Evolutionary conservation across 2,329 filamentous ascomycete genomes (phyloP).

Genomic region (Penicillium sp.): DNA sequence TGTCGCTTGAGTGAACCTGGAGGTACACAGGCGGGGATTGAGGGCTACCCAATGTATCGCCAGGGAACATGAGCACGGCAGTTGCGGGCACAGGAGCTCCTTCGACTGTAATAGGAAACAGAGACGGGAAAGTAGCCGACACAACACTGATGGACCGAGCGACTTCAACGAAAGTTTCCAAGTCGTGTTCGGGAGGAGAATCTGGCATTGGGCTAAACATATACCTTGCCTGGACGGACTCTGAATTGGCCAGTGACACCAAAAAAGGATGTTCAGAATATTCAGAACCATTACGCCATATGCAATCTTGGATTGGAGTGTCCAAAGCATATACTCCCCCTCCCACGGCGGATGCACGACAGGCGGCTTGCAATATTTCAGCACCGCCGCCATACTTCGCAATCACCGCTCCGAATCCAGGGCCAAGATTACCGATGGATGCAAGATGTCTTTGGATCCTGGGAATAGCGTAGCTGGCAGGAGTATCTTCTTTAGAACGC

Average conservation of each 20-base stretch:
- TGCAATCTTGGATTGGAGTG: slow-evolving; percentile 56
- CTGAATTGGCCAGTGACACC: slow-evolving; percentile 39
- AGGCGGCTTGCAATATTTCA: slow-evolving; percentile 87
- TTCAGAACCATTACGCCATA: slow-evolving; percentile 10
- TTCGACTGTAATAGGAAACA: slow-evolving; percentile 73
- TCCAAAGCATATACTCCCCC: slow-evolving; percentile 87
- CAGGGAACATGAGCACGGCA: slow-evolving; percentile 47
- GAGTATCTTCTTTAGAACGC: slow-evolving; percentile 53
- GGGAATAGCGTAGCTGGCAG: slow-evolving; percentile 67
- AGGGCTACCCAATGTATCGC: slow-evolving; percentile 29
- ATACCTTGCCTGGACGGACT: slow-evolving; percentile 37
- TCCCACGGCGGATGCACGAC: slow-evolving; percentile 85
- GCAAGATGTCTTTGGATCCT: slow-evolving; percentile 75
- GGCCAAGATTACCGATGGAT: slow-evolving; percentile 83
- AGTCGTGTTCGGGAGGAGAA: slow-evolving; percentile 26
- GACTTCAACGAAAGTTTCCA: slow-evolving; percentile 39
- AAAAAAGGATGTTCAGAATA: slow-evolving; percentile 22
- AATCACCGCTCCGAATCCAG: slow-evolving; percentile 84
- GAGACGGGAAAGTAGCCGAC: slow-evolving; percentile 59
- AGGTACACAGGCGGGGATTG: slow-evolving; percentile 55
- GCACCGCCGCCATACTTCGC: slow-evolving; percentile 90
- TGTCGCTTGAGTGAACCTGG: slow-evolving; percentile 80
- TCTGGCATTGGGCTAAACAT: slow-evolving; percentile 42
- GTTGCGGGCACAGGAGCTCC: slow-evolving; percentile 74
- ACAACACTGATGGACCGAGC: slow-evolving; percentile 68